These are phyloP conservation scores for Vaccinium myrtillus DNA, from an alignment of 148 eudicot genomes.

Conservation along the genomic window DNA sequence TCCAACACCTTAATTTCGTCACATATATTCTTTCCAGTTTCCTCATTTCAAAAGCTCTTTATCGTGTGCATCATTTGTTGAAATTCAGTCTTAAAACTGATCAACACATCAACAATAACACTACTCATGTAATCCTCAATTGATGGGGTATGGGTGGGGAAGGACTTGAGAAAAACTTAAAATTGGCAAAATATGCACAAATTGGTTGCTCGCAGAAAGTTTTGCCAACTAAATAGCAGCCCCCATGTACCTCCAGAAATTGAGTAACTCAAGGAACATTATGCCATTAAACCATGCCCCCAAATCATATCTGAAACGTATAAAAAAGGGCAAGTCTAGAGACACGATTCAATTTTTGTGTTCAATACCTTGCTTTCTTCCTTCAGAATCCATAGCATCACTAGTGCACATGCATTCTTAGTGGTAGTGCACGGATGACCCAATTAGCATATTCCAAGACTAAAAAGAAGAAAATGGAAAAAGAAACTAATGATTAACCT, in stretches of 20 bases:
- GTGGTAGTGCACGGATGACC: not conserved
- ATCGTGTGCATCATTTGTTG: not conserved
- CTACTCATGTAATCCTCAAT: not conserved
- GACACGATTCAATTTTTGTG: not conserved
- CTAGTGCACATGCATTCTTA: not conserved
- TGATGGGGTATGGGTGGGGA: not conserved
- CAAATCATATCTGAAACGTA: not conserved
- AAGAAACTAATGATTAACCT: conserved; percentile 44
- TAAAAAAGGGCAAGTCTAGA: not conserved
- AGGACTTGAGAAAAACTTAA: not conserved
- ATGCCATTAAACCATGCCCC: not conserved
- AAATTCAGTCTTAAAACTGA: not conserved
- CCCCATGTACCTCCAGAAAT: not conserved
- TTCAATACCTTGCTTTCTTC: not conserved
- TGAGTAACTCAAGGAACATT: not conserved
- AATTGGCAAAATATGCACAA: not conserved
- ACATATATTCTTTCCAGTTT: not conserved
- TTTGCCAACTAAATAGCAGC: not conserved
- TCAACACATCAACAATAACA: not conserved
- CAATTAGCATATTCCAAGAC: not conserved
- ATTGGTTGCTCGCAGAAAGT: not conserved
- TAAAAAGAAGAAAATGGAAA: not conserved
- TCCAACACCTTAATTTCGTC: not conserved
- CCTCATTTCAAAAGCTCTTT: not conserved
- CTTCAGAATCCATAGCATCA: not conserved